Percentiles rank a stretch among this genome's conserved stretches.
phyloP scores from a whole-genome alignment of 805 yeast species.

The Nakazawaea anatomiae region DNA sequence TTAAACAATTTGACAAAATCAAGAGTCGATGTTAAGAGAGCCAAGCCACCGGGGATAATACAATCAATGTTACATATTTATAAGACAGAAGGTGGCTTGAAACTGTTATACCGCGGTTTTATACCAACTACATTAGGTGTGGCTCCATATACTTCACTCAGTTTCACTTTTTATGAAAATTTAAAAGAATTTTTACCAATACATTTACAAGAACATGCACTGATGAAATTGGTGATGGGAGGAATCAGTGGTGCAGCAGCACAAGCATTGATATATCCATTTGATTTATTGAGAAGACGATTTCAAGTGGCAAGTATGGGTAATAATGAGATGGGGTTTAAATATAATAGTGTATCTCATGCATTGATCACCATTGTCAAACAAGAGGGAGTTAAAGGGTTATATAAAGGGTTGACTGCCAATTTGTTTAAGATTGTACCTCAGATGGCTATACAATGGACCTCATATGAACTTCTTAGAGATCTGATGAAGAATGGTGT shows the following conservation, averaged over 20 bases:
- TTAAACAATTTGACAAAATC: constrained; percentile 42
- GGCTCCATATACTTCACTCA: constrained; percentile 92
- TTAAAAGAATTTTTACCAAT: constrained; percentile 51
- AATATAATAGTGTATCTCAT: constrained; percentile 68
- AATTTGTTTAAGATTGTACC: constrained; percentile 89
- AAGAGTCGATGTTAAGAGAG: constrained; percentile 18
- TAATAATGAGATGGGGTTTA: constrained; percentile 70
- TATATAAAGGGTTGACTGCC: constrained; percentile 71
- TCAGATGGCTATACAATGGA: constrained; percentile 94
- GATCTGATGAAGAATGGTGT: constrained; percentile 24
- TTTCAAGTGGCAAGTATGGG: constrained; percentile 89
- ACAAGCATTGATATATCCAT: constrained; percentile 86
- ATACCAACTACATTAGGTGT: constrained; percentile 91
- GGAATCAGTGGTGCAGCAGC: constrained; percentile 87
- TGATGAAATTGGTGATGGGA: constrained; percentile 66
- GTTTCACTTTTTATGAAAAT: constrained; percentile 85
- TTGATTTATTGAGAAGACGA: constrained; percentile 81
- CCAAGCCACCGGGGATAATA: constrained; percentile 67
- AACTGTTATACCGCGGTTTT: constrained; percentile 77
- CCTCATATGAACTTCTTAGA: constrained; percentile 70
- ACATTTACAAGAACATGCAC: constrained; percentile 23
- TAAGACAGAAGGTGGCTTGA: constrained; percentile 72
- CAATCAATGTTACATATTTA: constrained; percentile 54
- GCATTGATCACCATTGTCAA: constrained; percentile 67
- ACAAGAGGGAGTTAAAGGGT: constrained; percentile 68